Evolutionary conservation across 495 filamentous ascomycete species (phyloP).

Genomic region (Ramalina intermedia): DNA sequence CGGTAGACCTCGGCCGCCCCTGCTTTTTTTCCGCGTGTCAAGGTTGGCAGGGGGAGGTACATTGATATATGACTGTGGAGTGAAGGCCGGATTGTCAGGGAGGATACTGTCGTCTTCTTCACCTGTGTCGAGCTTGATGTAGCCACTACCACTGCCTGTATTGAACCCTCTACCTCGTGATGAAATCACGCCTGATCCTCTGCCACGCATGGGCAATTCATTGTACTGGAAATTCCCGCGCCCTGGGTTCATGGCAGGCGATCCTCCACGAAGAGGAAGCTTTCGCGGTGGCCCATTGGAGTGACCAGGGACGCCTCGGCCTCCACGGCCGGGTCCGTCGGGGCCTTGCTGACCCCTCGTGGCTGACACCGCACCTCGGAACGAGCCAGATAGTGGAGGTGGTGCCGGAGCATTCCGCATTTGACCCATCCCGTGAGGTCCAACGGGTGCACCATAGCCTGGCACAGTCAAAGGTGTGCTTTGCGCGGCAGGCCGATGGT

Average conservation of each 20-base stretch:
- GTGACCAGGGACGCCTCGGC: constrained; percentile 30
- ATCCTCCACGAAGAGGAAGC: constrained; percentile 20
- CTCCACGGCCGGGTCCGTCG: constrained; percentile 24
- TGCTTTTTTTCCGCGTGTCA: constrained; percentile 39
- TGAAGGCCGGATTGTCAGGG: constrained; percentile 38
- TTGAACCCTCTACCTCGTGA: background rate
- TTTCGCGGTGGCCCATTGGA: constrained; percentile 13
- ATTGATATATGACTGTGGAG: constrained; percentile 46
- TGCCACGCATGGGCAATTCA: constrained; percentile 17
- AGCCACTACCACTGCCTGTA: constrained; percentile 26
- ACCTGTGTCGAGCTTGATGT: constrained; percentile 34
- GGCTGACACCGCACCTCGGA: constrained; percentile 50
- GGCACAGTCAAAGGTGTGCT: constrained; percentile 41
- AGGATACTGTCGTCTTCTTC: constrained; percentile 34
- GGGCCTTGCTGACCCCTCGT: constrained; percentile 13
- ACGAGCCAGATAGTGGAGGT: constrained; percentile 53
- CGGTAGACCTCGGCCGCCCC: constrained; percentile 33
- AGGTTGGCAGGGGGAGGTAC: constrained; percentile 68
- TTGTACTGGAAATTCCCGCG: constrained; percentile 19
- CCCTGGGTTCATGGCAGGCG: constrained; percentile 1
- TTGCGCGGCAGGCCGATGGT: constrained; percentile 35
- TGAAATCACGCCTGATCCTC: background rate
- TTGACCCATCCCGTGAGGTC: constrained; percentile 43
- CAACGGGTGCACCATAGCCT: constrained; percentile 43
- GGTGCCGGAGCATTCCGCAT: constrained; percentile 54